Conservation (phyloP, 148 eudicot genomes). For the Simmondsia chinensis region DNA sequence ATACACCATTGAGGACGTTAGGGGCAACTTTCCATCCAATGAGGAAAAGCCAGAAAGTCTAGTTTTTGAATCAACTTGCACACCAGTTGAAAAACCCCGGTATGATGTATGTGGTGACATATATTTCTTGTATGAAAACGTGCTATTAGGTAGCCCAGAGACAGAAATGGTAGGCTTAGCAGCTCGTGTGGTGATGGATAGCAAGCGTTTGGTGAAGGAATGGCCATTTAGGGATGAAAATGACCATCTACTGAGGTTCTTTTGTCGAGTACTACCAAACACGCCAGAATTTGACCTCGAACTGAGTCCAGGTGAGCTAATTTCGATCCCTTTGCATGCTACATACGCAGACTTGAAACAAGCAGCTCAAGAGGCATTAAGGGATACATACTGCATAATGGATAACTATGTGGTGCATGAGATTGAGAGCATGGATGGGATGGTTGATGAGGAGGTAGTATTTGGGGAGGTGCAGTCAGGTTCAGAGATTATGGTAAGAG, state of each 20-base stretch:
- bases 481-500: constrained; percentile 35
- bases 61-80: constrained; percentile 1
- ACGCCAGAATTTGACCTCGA: constrained; percentile 21
- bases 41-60: constrained; percentile 8
- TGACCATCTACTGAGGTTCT: constrained; percentile 49
- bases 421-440: constrained; percentile 25
- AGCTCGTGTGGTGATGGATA: constrained; percentile 39
- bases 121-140: constrained; percentile 26
- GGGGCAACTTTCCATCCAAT: constrained; percentile 3
- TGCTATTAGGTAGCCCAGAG: constrained; percentile 28
- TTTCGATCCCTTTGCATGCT: constrained; percentile 50
- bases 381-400: constrained; percentile 64
- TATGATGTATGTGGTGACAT: constrained; percentile 41
- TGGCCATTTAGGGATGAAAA: constrained; percentile 57
- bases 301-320: constrained; percentile 29
- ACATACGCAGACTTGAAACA: constrained; percentile 53
- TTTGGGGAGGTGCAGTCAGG: constrained; percentile 68
- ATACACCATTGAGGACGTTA: constrained; percentile 41
- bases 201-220: constrained; percentile 68
- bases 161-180: constrained; percentile 28
- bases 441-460: constrained; percentile 39
- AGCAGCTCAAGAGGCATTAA: constrained; percentile 35
- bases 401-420: constrained; percentile 30
- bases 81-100: constrained; percentile 8
- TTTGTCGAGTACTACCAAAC: constrained; percentile 35